Evolutionary conservation across 805 yeast genomes (phyloP), one percentile per base, ranked within the genome.

Genomic region (Ogataea thermomethanolica): DNA sequence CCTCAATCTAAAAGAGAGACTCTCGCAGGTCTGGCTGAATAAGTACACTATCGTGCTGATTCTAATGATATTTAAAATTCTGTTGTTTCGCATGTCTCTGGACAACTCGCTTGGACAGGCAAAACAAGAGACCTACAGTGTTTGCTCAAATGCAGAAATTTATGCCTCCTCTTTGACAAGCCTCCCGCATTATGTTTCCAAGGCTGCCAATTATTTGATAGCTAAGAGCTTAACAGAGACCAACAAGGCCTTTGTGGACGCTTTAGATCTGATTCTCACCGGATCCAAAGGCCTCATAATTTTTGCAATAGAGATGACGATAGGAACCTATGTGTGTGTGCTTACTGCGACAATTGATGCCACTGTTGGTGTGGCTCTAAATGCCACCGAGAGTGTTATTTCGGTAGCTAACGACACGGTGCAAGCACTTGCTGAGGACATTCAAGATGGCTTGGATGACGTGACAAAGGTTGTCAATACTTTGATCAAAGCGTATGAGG

Each of bases 261-360:
- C 73, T 0, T 39, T 85, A 8, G 53, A 68, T 1, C 42, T 79
- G 34, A 51, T 78, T 8, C 55, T 86, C 0, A 73, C 77, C 0
- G 82, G 79, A 0, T 64, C 81, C 7, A 81, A 84, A 50, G 69
- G 71, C 29, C 47, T 89, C 29, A 56, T 86, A 0, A 55, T 77
- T 4, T 86, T 91, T 55, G 65, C 78, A 7, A 64, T 91, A 7
- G 88, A 89, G 24, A 52, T 91, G 48, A 75, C 84, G 34, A 60
- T 89, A 2, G 98, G 97, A 0, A 93, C 98, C 0, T 87, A 86
- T 61, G 81, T 84, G 0, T 93, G 99, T 60, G 66, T 93, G 10
- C 58, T 88, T 10, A 77, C 84, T 0, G 81, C 93, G 5, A 77
- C 89, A 0, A 68, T 90, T 6, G 81, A 78, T 52, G 86, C 90